phyloP scores from a whole-genome alignment of 2,329 filamentous ascomycete genomes.

The Aspergillus spinulosporus region DNA sequence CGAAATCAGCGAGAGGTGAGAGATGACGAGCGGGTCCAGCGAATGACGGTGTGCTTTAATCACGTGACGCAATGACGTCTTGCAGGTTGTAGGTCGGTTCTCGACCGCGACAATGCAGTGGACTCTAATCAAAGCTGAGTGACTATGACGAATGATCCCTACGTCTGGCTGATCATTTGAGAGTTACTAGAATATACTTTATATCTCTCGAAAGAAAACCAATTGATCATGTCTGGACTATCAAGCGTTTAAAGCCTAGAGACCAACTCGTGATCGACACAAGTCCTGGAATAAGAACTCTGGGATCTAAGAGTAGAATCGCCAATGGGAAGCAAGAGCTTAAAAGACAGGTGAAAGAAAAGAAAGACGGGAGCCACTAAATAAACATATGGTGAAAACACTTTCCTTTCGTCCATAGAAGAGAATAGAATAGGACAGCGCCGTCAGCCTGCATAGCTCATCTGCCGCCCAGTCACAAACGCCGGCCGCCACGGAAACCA shows the following conservation, averaged over 20 bases:
- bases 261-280: background rate
- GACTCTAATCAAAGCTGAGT: background rate
- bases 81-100: background rate
- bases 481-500: constrained; percentile 22
- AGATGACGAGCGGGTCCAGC: background rate
- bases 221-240: background rate
- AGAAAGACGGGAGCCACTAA: constrained; percentile 9
- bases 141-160: constrained; percentile 7
- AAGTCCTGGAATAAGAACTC: background rate
- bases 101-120: background rate
- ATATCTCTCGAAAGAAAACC: background rate
- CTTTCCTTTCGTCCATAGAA: constrained; percentile 21
- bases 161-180: background rate
- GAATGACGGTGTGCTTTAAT: constrained; percentile 2
- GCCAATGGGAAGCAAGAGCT: constrained; percentile 1
- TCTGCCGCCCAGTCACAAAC: constrained; percentile 26
- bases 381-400: constrained; percentile 12
- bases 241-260: background rate
- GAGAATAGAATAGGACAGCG: constrained; percentile 23
- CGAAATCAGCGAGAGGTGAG: background rate
- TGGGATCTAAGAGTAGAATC: constrained; percentile 1
- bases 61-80: constrained; percentile 10
- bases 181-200: background rate
- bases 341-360: constrained; percentile 3
- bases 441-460: constrained; percentile 28